These are phyloP conservation scores for Eucalyptus pauciflora DNA, from an alignment of 345 rosid genomes.

Conservation along the genomic window DNA sequence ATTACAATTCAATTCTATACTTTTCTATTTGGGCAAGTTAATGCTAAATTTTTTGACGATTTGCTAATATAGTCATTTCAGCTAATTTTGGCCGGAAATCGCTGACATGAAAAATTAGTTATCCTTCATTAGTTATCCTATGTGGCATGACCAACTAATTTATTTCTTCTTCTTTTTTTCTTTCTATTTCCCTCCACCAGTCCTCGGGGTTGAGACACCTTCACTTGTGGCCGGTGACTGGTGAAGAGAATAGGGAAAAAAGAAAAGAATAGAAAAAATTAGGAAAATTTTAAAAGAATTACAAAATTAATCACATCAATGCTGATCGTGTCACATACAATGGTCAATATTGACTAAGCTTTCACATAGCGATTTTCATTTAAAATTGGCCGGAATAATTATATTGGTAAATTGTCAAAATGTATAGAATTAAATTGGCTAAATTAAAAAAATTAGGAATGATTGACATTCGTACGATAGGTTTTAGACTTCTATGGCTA, in stretches of 20 bases:
- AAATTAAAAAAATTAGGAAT: neutral
- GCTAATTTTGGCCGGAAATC: accelerated
- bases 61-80: accelerated
- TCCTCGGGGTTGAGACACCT: neutral
- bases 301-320: neutral
- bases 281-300: neutral
- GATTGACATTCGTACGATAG: accelerated
- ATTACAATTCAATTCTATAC: neutral
- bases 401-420: neutral
- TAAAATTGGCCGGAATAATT: accelerated
- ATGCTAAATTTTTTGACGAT: neutral
- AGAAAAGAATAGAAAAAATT: neutral
- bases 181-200: accelerated
- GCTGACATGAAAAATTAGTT: accelerated
- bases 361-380: neutral
- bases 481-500: neutral
- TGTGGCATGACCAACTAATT: neutral
- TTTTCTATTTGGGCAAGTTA: neutral
- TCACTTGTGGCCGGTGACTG: accelerated
- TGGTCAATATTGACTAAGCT: accelerated
- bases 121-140: accelerated
- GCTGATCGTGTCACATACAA: accelerated
- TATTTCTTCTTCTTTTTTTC: neutral
- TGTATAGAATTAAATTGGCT: neutral
- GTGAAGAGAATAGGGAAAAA: neutral